Base-by-base conservation (phyloP, 495 filamentous ascomycete genomes). In the Podospora pseudopauciseta region DNA sequence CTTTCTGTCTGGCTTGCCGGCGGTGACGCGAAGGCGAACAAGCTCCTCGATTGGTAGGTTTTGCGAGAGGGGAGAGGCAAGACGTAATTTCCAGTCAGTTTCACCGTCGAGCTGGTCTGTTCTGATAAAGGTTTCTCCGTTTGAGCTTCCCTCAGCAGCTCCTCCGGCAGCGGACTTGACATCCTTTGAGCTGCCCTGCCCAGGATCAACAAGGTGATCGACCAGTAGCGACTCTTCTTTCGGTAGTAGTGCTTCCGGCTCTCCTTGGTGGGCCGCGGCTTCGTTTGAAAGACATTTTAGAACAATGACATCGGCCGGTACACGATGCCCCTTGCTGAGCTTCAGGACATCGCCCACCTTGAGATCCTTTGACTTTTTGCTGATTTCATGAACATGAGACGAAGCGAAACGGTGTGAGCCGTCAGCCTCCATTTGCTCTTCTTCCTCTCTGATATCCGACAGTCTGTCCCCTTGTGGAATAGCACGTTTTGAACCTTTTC, bases 91-190 rank as follows among this genome's bases (percentile, higher is more conserved):
- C 96, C 96, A 99, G 73, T 99, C 96, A 7, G 96, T 99, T 79
- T 99, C 96, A 66, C 96, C 96, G 72, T 99, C 96, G 11, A 99
- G 85, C 75, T 99, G 96, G 77, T 99, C 96, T 2, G 96, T 99
- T 56, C 94, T 87, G 70, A 99, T 97, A 70, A 99, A 99, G 1
- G 96, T 92, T 74, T 99, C 96, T 44, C 93, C 93, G 20, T 86
- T 82, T 23, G 83, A 76, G 39, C 77, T 73, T 27, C 69, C 78
- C 70, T 71, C 75, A 65, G 53, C 64, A 16, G 63, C 60, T 5
- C 64, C 68, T 16, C 65, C 39, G 39, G 39, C 39, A 49, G 39
- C 15, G 2, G 39, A 11, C 39, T 49, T 63, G 19, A 67, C 67
- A 28, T 67, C 68, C 13, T 72, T 54, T 49, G 73, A 67, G 71